phyloP scores from a whole-genome alignment of 768 basidiomycete genomes.

The Boletus edulis region DNA sequence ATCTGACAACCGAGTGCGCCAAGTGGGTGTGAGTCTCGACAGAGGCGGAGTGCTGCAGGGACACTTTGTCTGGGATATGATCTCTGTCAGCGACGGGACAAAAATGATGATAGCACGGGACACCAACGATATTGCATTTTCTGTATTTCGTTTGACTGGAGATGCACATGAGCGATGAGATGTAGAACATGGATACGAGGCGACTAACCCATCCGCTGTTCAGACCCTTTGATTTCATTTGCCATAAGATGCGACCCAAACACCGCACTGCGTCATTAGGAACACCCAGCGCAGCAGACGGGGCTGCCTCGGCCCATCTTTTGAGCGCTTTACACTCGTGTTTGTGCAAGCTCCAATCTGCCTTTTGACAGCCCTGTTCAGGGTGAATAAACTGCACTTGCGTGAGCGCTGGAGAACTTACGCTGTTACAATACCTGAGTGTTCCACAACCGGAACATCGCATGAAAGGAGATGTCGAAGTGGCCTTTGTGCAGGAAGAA shows the following conservation, averaged over 20 bases:
- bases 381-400: background rate
- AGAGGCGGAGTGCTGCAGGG: conserved; percentile 43
- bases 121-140: conserved; percentile 75
- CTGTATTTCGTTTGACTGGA: conserved; percentile 61
- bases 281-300: conserved; percentile 43
- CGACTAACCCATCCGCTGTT: conserved; percentile 56
- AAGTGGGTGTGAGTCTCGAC: conserved; percentile 64
- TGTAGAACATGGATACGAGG: background rate
- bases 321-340: conserved; percentile 72
- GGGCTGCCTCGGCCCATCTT: conserved; percentile 51
- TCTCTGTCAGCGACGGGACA: background rate
- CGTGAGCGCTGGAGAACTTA: conserved; percentile 34
- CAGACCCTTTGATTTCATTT: conserved; percentile 50
- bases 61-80: conserved; percentile 49
- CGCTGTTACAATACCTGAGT: conserved; percentile 73
- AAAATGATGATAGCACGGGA: background rate
- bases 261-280: conserved; percentile 82
- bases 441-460: conserved; percentile 73
- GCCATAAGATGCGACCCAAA: conserved; percentile 74
- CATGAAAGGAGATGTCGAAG: conserved; percentile 43
- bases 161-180: background rate
- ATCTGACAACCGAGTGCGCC: conserved; percentile 72
- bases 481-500: conserved; percentile 57
- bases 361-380: conserved; percentile 60
- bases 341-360: conserved; percentile 76